Percentiles rank a stretch among this genome's conserved stretches.
These are phyloP conservation scores for Yarrowia sp. DNA, from an alignment of 805 yeast genomes.

Conservation along the genomic window DNA sequence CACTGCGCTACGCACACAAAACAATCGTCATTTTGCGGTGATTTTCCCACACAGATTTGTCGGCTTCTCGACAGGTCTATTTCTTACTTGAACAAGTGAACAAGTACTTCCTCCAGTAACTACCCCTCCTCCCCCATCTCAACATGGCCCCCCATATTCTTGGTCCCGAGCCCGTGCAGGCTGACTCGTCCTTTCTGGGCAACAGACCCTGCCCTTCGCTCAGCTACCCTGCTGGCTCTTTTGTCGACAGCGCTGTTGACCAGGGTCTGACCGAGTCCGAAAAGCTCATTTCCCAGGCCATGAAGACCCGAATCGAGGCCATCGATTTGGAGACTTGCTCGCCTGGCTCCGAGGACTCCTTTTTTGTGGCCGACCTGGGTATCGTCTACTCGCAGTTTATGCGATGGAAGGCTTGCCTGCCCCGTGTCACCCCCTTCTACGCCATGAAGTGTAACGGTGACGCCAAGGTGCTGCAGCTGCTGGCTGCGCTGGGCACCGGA, in stretches of 20 bases:
- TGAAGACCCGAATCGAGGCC: constrained; percentile 43
- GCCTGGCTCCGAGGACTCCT: constrained; percentile 84
- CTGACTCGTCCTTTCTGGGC: neutral
- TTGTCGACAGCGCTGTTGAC: constrained; percentile 3
- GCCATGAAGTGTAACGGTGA: constrained; percentile 96
- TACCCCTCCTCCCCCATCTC: neutral
- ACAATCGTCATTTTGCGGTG: constrained; percentile 35
- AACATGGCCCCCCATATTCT: constrained; percentile 34
- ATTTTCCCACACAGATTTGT: constrained; percentile 28
- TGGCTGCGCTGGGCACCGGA: constrained; percentile 70
- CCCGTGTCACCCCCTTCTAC: constrained; percentile 83
- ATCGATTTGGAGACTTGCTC: constrained; percentile 66
- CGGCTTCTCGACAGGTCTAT: constrained; percentile 38
- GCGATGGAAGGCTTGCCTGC: constrained; percentile 71
- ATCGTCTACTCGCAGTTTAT: constrained; percentile 65
- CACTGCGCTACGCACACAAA: constrained; percentile 35
- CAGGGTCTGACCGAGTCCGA: constrained; percentile 23
- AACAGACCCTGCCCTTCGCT: constrained; percentile 12
- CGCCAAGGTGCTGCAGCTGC: constrained; percentile 59
- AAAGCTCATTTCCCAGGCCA: constrained; percentile 42
- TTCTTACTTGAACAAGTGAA: constrained; percentile 8
- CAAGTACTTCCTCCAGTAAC: neutral
- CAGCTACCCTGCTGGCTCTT: constrained; percentile 1
- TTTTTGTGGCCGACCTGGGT: constrained; percentile 85
- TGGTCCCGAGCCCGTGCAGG: constrained; percentile 34